Evolutionary conservation across 805 yeast species (phyloP).

Genomic region (Pichia eremophila): DNA sequence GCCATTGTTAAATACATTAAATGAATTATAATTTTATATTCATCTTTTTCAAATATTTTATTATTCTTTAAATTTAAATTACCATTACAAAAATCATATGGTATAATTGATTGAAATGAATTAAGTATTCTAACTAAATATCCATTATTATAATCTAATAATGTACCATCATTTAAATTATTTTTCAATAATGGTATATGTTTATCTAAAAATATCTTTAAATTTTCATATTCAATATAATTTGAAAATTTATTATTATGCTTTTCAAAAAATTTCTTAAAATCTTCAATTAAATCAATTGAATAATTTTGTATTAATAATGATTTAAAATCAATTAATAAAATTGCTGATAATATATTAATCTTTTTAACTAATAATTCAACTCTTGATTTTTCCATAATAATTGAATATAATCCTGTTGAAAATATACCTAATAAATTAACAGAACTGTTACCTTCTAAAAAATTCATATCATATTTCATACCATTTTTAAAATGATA

Average conservation of each 20-base stretch:
- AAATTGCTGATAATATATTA: conserved; percentile 2
- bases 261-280: conserved; percentile 3
- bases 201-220: conserved; percentile 3
- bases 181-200: conserved; percentile 1
- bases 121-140: conserved; percentile 7
- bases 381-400: conserved; percentile 2
- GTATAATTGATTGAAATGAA: conserved; percentile 8
- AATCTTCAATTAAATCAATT: conserved; percentile 3
- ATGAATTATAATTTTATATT: conserved; percentile 1
- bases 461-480: background rate
- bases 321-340: conserved; percentile 3
- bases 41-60: background rate
- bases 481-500: conserved; percentile 9
- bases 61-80: background rate
- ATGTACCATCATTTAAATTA: background rate
- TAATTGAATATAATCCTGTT: conserved; percentile 8
- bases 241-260: background rate
- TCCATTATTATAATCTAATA: conserved; percentile 7
- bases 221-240: conserved; percentile 7
- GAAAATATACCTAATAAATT: conserved; percentile 8
- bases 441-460: conserved; percentile 4
- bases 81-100: conserved; percentile 8
- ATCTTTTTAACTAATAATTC: background rate
- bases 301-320: background rate
- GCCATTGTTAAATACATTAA: conserved; percentile 3